Percentiles rank a stretch among this genome's conserved stretches.
Evolutionary conservation across 2,329 filamentous ascomycete species (phyloP).

Genomic region (Apiospora kogelbergensis): DNA sequence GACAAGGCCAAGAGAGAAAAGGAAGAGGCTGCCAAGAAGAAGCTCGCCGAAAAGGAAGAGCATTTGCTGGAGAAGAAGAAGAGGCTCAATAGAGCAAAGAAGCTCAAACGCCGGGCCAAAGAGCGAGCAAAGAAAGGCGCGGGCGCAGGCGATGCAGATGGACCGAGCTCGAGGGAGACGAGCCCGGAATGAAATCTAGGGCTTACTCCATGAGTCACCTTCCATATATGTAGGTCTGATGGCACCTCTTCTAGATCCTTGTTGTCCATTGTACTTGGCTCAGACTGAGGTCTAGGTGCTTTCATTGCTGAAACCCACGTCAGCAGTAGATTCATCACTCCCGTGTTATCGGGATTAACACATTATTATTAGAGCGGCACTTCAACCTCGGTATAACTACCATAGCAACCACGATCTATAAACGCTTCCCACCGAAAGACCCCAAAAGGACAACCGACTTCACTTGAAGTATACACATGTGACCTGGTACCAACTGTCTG

Average conservation of each 20-base stretch:
- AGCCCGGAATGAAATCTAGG: neutral
- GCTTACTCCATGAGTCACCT: neutral
- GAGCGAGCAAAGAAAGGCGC: conserved; percentile 52
- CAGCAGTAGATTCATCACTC: neutral
- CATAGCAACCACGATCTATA: neutral
- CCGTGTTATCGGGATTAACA: neutral
- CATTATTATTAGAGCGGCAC: neutral
- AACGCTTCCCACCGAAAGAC: neutral
- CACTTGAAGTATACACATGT: neutral
- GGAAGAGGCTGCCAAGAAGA: conserved; percentile 39
- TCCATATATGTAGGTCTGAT: neutral
- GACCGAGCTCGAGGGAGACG: neutral
- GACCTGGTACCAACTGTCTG: neutral
- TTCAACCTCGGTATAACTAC: neutral
- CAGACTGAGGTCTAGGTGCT: neutral
- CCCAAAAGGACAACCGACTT: neutral
- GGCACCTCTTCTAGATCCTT: neutral
- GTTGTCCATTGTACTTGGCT: neutral
- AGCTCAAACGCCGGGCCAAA: conserved; percentile 58
- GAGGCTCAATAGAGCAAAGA: conserved; percentile 59
- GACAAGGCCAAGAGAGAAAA: conserved; percentile 42
- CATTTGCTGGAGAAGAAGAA: conserved; percentile 62
- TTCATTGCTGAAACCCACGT: neutral
- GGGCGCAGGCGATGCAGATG: conserved; percentile 21
- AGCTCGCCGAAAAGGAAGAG: conserved; percentile 51